Percentiles rank a stretch among this genome's conserved stretches.
Conservation (phyloP, 2,329 filamentous ascomycete species). For the Beauveria australis region DNA sequence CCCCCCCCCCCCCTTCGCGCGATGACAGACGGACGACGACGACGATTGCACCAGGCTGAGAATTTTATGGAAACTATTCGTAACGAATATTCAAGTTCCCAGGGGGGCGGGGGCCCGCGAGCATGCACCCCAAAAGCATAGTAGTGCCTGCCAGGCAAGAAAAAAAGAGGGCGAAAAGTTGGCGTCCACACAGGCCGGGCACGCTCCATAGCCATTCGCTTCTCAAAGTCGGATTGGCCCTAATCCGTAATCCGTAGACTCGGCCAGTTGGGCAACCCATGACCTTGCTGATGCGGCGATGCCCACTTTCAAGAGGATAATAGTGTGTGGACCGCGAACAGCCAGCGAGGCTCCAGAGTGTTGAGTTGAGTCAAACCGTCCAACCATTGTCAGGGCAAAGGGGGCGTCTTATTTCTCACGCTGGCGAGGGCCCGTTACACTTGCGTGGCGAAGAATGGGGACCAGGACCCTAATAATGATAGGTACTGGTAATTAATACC, state of each 20-base stretch:
- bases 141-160: too few relatives aligned
- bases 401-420: not conserved
- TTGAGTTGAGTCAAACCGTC: not conserved
- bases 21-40: not conserved
- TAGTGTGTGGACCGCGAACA: not conserved
- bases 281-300: not conserved
- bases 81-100: not conserved
- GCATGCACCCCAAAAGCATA: too few relatives aligned
- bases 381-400: not conserved
- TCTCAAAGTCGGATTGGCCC: not conserved
- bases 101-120: too few relatives aligned
- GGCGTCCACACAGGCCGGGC: too few relatives aligned
- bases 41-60: not conserved
- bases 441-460: not conserved
- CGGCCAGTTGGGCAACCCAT: not conserved
- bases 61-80: conserved; percentile 9
- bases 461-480: too few relatives aligned
- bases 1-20: too few relatives aligned
- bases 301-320: not conserved
- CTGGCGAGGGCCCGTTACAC: not conserved
- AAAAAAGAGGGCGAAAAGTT: not conserved
- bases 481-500: too few relatives aligned
- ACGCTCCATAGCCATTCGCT: not conserved
- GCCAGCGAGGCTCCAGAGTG: not conserved
- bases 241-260: too few relatives aligned